Evolutionary conservation across 139 green algal genomes (phyloP).

Genomic region (Chlorella sp.): DNA sequence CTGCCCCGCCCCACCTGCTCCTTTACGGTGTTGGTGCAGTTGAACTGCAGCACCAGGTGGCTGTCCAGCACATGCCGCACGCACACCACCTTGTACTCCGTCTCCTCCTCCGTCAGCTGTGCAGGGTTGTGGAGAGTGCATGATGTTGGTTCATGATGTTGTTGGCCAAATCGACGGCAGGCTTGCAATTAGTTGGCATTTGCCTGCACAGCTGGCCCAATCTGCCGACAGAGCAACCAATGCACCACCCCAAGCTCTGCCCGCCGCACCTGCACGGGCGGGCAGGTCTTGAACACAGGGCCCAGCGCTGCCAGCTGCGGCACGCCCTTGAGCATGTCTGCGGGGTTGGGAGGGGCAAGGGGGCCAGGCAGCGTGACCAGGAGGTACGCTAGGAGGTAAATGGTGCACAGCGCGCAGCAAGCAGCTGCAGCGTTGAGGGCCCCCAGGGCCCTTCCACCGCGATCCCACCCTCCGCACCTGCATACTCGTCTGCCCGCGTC

Average conservation of each 20-base stretch:
- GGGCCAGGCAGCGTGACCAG: too few species aligned
- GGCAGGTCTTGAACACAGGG: constrained; percentile 90
- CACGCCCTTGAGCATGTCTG: constrained; percentile 70
- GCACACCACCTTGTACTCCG: constrained; percentile 88
- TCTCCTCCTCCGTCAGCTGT: constrained; percentile 93
- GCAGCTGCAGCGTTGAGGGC: too few species aligned
- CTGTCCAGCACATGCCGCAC: constrained; percentile 89
- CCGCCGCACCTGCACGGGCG: constrained; percentile 59
- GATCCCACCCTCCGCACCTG: too few species aligned
- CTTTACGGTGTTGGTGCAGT: constrained; percentile 97
- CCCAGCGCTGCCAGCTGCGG: constrained; percentile 85
- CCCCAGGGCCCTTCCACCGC: too few species aligned
- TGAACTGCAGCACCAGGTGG: constrained; percentile 96
- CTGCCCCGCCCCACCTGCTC: constrained; percentile 73
- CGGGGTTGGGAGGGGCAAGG: constrained; percentile 34
- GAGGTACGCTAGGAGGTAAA: too few species aligned
- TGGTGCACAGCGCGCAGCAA: too few species aligned
- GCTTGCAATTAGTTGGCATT: too few species aligned
- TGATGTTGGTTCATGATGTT: too few species aligned
- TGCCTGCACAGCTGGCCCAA: too few species aligned
- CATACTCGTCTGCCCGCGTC: constrained; percentile 38
- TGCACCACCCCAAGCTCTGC: too few species aligned
- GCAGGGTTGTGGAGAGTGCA: background rate
- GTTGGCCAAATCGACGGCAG: too few species aligned
- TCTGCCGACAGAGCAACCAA: too few species aligned